Percentiles rank a stretch among this genome's conserved stretches.
Conservation (phyloP, 768 basidiomycete species). For the Serendipita sp. region DNA sequence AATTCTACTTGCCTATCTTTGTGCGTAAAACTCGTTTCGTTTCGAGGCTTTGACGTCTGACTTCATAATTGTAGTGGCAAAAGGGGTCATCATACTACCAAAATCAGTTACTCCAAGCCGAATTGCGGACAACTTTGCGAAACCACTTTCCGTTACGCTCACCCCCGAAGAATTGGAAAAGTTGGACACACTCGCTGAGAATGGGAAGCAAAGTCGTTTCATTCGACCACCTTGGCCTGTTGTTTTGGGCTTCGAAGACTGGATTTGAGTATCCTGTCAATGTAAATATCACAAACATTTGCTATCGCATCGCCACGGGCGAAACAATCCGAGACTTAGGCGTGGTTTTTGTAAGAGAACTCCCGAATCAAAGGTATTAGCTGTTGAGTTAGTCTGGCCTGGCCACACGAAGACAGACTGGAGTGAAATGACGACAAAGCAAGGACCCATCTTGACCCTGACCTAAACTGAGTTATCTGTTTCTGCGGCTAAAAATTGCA, state of each 20-base stretch:
- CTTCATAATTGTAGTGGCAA: background rate
- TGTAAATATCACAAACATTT: no score
- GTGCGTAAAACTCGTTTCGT: background rate
- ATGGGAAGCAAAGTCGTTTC: conserved; percentile 6
- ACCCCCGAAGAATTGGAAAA: background rate
- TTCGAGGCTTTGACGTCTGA: background rate
- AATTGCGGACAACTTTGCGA: conserved; percentile 4
- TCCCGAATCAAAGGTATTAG: no score
- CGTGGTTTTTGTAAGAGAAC: no score
- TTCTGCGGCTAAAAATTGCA: background rate
- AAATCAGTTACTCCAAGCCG: conserved; percentile 6
- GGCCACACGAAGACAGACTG: no score
- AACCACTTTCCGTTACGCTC: conserved; percentile 1
- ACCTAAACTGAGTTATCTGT: background rate
- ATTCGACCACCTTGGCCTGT: conserved; percentile 6
- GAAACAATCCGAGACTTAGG: no score
- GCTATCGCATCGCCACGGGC: no score
- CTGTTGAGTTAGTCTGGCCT: no score
- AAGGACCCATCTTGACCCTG: background rate
- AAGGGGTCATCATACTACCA: conserved; percentile 4
- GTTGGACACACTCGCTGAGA: conserved; percentile 1
- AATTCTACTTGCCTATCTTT: conserved; percentile 1
- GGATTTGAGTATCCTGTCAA: background rate
- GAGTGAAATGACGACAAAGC: background rate
- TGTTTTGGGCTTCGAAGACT: background rate